These are phyloP conservation scores for Gracilariopsis chorda DNA, from an alignment of 23 red algal species.

Conservation along the genomic window DNA sequence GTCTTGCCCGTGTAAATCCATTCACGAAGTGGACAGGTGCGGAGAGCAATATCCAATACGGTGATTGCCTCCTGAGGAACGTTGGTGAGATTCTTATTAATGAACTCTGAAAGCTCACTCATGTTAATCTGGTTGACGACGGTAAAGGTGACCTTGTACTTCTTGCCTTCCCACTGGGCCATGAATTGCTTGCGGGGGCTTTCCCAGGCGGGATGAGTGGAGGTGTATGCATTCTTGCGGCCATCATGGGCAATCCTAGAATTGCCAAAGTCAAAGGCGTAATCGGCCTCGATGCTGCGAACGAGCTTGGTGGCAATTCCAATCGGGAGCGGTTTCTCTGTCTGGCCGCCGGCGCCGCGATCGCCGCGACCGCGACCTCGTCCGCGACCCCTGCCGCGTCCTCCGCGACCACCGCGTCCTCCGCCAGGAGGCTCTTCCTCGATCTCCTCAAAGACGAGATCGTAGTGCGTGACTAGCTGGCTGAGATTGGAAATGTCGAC, in stretches of 20 bases:
- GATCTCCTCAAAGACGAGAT: constrained; percentile 54
- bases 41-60: constrained; percentile 51
- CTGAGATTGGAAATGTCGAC: constrained; percentile 29
- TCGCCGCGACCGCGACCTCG: constrained; percentile 23
- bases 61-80: constrained; percentile 53
- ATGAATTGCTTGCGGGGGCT: not conserved
- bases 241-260: constrained; percentile 71
- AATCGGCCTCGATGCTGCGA: constrained; percentile 18
- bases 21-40: constrained; percentile 52
- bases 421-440: constrained; percentile 34
- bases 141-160: constrained; percentile 40
- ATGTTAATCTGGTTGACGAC: constrained; percentile 41
- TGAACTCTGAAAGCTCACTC: constrained; percentile 40
- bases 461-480: constrained; percentile 50
- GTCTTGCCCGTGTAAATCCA: constrained; percentile 49
- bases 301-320: constrained; percentile 60
- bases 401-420: constrained; percentile 40
- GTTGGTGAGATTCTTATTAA: constrained; percentile 19
- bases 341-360: not conserved
- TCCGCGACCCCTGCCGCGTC: constrained; percentile 45
- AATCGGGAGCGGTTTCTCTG: constrained; percentile 46
- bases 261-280: not conserved
- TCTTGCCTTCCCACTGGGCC: constrained; percentile 20
- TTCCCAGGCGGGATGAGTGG: constrained; percentile 24
- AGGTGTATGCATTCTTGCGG: constrained; percentile 63